Base-by-base conservation (phyloP, 176 grass and related monocot species). In the Puya raimondii region DNA sequence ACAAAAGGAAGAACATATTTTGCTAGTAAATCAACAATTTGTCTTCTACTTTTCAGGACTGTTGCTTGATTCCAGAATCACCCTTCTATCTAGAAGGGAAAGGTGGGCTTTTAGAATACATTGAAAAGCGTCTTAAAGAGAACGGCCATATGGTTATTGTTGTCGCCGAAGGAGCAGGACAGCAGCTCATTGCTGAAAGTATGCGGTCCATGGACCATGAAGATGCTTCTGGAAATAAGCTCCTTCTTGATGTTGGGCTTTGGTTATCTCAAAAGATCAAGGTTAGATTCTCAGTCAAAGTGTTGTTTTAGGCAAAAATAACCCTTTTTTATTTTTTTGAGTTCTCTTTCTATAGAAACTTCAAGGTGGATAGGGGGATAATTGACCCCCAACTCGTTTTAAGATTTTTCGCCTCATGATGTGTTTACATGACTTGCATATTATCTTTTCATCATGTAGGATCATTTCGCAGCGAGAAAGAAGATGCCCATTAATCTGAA, bases 251-350 rank as follows among this genome's bases (percentile, higher is more conserved):
- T 69, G 84, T 97, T 86, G 94, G 94, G 73, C 82, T 90, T 71
- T 99, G 94, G 94, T 78, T 99, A 63, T 99, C 94, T 57, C 87
- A 99, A 61, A 85, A 93, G 82, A 99, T 99, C 72, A 99, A 93
- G 76, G 94, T 99, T 10, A 65, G 53, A 64, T 47, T 75, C 51
- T 63, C 29, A 1, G 16, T 61, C 56, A 6, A 61, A 61, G 14
- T 61, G 16, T 22, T 61, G 56, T 4, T 20, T 18, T n/a, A 22
- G 33, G 4, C 33, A 4, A 42, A 42, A 42, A 7, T 42, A 7
- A 7, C 4, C 33, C 33, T 7, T 42, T 6, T 42, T 7, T 7
- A 6, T 6, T 42, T 42, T 33, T 42, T 42, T 7, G 1, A 42
- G 33, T 6, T 1, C 7, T 42, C 33, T 42, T 42, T 42, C 33